phyloP scores from a whole-genome alignment of 75 land plant species.

The Azolla pinnata region DNA sequence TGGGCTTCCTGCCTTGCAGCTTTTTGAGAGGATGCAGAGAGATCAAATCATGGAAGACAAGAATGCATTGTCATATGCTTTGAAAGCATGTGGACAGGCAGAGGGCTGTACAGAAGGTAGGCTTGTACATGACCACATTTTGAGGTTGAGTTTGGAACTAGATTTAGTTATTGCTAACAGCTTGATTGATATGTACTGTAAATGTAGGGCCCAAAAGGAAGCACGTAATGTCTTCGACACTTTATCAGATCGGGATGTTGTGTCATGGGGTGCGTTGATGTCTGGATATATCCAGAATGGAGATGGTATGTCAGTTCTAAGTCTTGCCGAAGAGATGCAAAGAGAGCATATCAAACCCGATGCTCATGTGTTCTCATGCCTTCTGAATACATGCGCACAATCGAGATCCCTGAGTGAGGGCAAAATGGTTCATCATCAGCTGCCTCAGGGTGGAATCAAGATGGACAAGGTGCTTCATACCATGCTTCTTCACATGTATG shows the following conservation, averaged over 20 bases:
- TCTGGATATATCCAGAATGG: conserved; percentile 10
- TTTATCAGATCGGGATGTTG: conserved; percentile 14
- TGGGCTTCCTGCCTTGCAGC: background rate
- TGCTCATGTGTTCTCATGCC: conserved; percentile 14
- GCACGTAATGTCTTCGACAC: conserved; percentile 23
- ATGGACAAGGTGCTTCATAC: conserved; percentile 11
- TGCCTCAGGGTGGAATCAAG: conserved; percentile 10
- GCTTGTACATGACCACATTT: conserved; percentile 4
- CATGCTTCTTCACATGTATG: conserved; percentile 17
- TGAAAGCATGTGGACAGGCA: background rate
- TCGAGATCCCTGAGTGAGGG: conserved; percentile 7
- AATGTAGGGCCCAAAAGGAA: conserved; percentile 14
- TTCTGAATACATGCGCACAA: conserved; percentile 15
- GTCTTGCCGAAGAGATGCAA: conserved; percentile 19
- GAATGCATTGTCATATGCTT: background rate
- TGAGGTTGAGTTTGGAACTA: background rate
- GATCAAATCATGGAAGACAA: background rate
- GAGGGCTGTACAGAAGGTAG: conserved; percentile 1
- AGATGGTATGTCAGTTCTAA: conserved; percentile 6
- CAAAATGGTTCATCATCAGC: conserved; percentile 8
- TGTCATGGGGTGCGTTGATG: conserved; percentile 26
- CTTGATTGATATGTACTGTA: conserved; percentile 18
- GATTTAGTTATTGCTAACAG: conserved; percentile 9
- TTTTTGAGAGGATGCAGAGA: background rate
- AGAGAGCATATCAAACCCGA: conserved; percentile 17